These are phyloP conservation scores for Amoebophrya sp. DNA, from an alignment of 169 alveolate genomes.

Conservation along the genomic window DNA sequence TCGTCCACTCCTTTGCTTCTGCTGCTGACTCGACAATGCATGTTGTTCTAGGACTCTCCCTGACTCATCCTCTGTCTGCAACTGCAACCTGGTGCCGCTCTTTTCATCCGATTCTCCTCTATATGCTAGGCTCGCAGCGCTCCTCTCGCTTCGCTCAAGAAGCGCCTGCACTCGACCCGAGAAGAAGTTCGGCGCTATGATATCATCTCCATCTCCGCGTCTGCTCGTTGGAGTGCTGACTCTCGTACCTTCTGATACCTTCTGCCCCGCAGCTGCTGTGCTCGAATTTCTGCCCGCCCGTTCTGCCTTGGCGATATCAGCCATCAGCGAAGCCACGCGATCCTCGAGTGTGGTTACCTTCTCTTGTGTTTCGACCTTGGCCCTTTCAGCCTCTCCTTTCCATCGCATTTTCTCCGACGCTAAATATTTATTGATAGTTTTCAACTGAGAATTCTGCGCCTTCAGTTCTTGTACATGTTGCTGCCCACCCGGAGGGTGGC, in stretches of 20 bases:
- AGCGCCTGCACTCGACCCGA: neutral
- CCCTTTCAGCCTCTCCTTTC: neutral
- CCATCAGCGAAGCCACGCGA: neutral
- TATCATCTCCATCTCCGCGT: neutral
- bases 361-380: neutral
- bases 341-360: neutral
- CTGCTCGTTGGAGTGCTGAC: neutral
- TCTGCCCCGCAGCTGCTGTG: neutral
- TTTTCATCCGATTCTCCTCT: no score
- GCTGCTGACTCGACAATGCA: no score
- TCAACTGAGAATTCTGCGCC: neutral
- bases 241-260: no score
- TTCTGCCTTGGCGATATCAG: neutral
- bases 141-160: no score
- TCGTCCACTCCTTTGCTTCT: no score
- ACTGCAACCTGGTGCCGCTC: no score
- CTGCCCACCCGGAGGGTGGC: no score
- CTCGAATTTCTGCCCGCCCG: no score
- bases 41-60: no score
- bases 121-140: no score
- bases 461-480: neutral
- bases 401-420: neutral
- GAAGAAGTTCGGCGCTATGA: neutral
- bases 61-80: no score
- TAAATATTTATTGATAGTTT: neutral